Percentiles rank a stretch among this genome's conserved stretches.
Conservation (phyloP, 2,329 filamentous ascomycete genomes). For the Lasiodiplodia sp. region DNA sequence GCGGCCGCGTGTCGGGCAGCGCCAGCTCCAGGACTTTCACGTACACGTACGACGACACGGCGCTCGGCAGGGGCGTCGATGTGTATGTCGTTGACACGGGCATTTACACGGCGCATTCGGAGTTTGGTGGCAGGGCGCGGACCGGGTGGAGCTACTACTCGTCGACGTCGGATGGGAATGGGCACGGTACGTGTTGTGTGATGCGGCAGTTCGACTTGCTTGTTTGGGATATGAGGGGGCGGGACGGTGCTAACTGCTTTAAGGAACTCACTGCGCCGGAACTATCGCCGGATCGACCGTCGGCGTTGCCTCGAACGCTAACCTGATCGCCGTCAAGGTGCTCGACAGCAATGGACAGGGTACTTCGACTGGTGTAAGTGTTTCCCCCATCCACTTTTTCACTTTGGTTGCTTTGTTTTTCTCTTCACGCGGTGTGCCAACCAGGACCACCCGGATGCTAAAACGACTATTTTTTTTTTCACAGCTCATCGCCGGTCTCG, state of each 20-base stretch:
- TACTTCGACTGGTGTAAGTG: constrained; percentile 12
- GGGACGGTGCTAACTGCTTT: neutral
- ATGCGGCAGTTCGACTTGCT: too few species aligned
- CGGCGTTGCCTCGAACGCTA: constrained; percentile 46
- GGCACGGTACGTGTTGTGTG: constrained; percentile 11
- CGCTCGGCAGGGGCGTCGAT: constrained; percentile 47
- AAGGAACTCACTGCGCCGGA: constrained; percentile 46
- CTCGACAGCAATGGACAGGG: constrained; percentile 35
- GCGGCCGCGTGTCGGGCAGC: neutral
- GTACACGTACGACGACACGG: constrained; percentile 26
- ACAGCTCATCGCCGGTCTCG: constrained; percentile 55
- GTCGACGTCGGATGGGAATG: constrained; percentile 15
- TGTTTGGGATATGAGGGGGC: too few species aligned
- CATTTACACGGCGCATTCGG: constrained; percentile 61
- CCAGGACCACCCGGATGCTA: neutral
- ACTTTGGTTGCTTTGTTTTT: neutral
- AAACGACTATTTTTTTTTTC: too few species aligned
- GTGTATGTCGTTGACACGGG: constrained; percentile 73
- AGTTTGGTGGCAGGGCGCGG: constrained; percentile 42
- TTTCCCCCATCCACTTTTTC: neutral
- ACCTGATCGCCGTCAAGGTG: constrained; percentile 47
- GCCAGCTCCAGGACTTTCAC: constrained; percentile 7
- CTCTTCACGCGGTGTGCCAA: neutral
- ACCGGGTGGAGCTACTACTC: constrained; percentile 32
- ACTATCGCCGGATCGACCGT: constrained; percentile 43